phyloP scores from a whole-genome alignment of 352 stramenopile genomes.

The Thraustochytrium sp. region DNA sequence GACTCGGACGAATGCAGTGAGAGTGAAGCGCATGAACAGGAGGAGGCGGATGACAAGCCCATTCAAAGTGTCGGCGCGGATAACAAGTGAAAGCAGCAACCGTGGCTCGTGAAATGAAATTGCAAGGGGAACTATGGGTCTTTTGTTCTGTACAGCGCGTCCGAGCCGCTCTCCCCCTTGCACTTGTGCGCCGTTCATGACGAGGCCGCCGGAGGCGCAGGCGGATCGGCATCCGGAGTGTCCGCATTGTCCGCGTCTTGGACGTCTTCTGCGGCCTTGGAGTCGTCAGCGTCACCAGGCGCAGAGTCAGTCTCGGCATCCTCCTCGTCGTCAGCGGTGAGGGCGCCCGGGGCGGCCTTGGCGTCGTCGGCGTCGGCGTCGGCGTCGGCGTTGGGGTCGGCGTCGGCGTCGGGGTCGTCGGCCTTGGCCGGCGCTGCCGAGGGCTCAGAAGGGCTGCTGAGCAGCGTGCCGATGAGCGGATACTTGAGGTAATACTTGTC shows the following conservation, averaged over 20 bases:
- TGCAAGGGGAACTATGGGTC: not conserved
- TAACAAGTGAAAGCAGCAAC: not conserved
- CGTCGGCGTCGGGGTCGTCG: too few species aligned
- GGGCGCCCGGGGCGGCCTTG: not conserved
- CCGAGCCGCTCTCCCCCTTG: too few species aligned
- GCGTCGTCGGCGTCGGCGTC: not conserved
- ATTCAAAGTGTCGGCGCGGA: not conserved
- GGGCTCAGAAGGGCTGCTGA: too few species aligned
- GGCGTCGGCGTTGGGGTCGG: not conserved
- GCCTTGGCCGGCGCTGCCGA: too few species aligned
- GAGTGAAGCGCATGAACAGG: not conserved
- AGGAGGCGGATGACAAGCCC: not conserved
- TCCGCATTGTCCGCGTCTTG: not conserved
- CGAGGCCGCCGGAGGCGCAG: not conserved
- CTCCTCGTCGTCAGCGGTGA: constrained; percentile 45
- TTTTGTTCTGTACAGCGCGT: too few species aligned
- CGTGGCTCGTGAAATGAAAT: not conserved
- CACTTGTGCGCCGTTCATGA: too few species aligned
- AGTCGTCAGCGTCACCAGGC: not conserved
- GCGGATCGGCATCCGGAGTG: not conserved
- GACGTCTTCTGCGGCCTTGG: not conserved
- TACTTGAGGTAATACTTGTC: constrained; percentile 75
- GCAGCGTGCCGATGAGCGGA: constrained; percentile 72
- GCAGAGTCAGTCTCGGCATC: not conserved
- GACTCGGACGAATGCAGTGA: too few species aligned